These are phyloP conservation scores for Taphrina confusa DNA, from an alignment of 1,139 yeast species.

Conservation along the genomic window DNA sequence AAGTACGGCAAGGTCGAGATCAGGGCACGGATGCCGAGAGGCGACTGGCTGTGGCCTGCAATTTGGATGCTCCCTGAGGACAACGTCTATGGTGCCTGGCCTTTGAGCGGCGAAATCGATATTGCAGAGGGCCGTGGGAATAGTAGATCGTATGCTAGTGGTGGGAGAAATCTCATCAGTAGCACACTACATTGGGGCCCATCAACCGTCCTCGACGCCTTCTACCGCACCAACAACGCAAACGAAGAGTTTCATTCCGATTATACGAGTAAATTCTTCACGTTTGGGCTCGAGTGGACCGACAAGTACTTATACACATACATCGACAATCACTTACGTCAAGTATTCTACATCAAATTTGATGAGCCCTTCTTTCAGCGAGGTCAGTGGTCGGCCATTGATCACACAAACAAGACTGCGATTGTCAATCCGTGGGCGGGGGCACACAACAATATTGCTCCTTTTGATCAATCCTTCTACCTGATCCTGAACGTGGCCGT, in stretches of 20 bases:
- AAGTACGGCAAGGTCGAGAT: conserved; percentile 38
- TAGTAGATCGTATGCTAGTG: conserved; percentile 33
- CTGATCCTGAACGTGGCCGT: conserved; percentile 39
- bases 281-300: conserved; percentile 39
- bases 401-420: conserved; percentile 34
- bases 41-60: conserved; percentile 41
- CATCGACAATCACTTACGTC: conserved; percentile 38
- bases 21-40: conserved; percentile 37
- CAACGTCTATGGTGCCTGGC: conserved; percentile 38
- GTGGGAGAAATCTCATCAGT: conserved; percentile 37
- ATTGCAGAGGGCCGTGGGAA: conserved; percentile 39
- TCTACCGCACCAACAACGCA: conserved; percentile 29
- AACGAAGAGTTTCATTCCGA: conserved; percentile 26
- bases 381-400: conserved; percentile 36
- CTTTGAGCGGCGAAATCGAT: conserved; percentile 39
- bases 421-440: conserved; percentile 38
- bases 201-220: conserved; percentile 21
- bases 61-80: conserved; percentile 39
- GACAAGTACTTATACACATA: conserved; percentile 38
- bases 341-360: conserved; percentile 36
- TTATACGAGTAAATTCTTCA: conserved; percentile 34
- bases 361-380: conserved; percentile 34
- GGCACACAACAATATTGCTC: conserved; percentile 29
- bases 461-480: conserved; percentile 39
- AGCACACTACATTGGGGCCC: conserved; percentile 40